Evolutionary conservation across 2,329 filamentous ascomycete genomes (phyloP).

Genomic region (Ceratocystis cubensis): DNA sequence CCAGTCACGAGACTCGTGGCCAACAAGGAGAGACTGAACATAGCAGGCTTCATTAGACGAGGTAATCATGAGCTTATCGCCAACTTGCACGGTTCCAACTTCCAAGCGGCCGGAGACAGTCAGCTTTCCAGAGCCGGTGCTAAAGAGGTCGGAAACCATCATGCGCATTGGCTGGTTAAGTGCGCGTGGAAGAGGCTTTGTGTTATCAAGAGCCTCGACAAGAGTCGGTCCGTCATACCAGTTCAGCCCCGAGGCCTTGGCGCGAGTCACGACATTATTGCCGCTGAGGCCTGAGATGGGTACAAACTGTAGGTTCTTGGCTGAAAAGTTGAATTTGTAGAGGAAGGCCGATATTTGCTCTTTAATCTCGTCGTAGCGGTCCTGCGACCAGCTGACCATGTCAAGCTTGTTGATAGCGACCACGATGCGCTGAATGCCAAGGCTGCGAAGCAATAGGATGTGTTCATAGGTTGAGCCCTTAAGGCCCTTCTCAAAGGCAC

Average conservation of each 20-base stretch:
- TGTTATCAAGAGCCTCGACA: conserved; percentile 73
- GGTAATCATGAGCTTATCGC: conserved; percentile 66
- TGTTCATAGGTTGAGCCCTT: conserved; percentile 93
- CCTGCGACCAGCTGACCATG: conserved; percentile 67
- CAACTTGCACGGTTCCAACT: conserved; percentile 68
- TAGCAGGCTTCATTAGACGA: conserved; percentile 67
- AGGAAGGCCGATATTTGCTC: conserved; percentile 76
- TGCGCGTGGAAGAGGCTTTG: conserved; percentile 54
- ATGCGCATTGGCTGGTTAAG: conserved; percentile 71
- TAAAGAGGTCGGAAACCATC: conserved; percentile 78
- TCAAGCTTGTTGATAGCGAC: conserved; percentile 96
- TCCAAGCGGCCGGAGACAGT: conserved; percentile 81
- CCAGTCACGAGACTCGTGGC: conserved; percentile 66
- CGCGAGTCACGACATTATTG: conserved; percentile 62
- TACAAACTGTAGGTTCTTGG: conserved; percentile 72
- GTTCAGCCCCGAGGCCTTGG: conserved; percentile 33
- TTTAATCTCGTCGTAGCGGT: conserved; percentile 72
- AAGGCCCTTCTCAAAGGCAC: conserved; percentile 85
- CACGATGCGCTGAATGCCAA: conserved; percentile 78
- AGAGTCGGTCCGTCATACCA: conserved; percentile 79
- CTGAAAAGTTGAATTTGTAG: conserved; percentile 64
- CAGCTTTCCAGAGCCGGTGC: conserved; percentile 63
- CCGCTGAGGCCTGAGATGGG: conserved; percentile 83
- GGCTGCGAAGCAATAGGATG: conserved; percentile 73
- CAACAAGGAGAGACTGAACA: conserved; percentile 69